A percentile compares a stretch with the other conserved stretches of the same genome.
These are phyloP conservation scores for Trypanosoma vivax DNA, from an alignment of 208 protist genomes.

Conservation along the genomic window DNA sequence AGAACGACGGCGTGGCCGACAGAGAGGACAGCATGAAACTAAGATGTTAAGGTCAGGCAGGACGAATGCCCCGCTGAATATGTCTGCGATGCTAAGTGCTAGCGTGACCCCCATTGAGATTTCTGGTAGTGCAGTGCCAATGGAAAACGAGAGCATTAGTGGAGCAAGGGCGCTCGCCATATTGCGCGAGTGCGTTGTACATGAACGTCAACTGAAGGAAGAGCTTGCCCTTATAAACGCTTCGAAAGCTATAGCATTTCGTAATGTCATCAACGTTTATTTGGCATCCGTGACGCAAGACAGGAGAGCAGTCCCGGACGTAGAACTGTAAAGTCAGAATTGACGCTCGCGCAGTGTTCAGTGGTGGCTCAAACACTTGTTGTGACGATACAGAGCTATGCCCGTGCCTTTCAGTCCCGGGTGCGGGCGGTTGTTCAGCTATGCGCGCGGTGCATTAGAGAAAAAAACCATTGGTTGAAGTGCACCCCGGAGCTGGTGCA, in stretches of 20 bases:
- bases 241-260: conserved; percentile 60
- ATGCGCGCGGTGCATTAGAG: background rate
- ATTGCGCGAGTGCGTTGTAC: conserved; percentile 46
- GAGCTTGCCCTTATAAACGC: conserved; percentile 41
- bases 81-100: background rate
- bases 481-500: background rate
- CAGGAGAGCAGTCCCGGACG: conserved; percentile 19
- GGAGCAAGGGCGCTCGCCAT: conserved; percentile 42
- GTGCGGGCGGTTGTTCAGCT: conserved; percentile 8
- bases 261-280: conserved; percentile 52
- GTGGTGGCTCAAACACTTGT: conserved; percentile 66
- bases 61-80: background rate
- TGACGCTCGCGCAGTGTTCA: conserved; percentile 63
- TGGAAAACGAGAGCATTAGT: conserved; percentile 23
- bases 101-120: conserved; percentile 41
- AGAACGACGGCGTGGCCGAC: conserved; percentile 9
- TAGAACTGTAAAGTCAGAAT: conserved; percentile 23
- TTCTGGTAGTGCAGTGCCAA: conserved; percentile 65
- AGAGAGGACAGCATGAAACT: background rate
- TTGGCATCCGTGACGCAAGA: conserved; percentile 27
- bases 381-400: conserved; percentile 61
- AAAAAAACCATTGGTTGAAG: background rate
- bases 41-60: background rate
- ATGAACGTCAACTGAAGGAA: conserved; percentile 53
- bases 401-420: conserved; percentile 42